Conservation (phyloP, 768 basidiomycete species). For the Terana coerulea region DNA sequence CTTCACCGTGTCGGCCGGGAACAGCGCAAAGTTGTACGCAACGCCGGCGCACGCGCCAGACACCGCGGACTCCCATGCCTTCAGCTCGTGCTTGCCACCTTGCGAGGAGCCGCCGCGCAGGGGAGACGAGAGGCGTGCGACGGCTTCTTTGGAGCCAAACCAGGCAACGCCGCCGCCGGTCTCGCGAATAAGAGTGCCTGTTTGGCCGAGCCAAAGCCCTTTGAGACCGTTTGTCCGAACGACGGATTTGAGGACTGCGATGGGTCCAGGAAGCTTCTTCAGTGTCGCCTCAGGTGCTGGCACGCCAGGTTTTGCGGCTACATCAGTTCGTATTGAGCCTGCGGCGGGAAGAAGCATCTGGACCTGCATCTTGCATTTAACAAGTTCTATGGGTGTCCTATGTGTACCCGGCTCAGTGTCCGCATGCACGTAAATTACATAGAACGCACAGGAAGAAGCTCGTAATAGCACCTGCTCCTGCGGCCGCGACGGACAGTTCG, state of each 20-base stretch:
- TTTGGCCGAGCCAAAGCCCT: slow-evolving; percentile 97
- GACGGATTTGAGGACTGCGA: slow-evolving; percentile 60
- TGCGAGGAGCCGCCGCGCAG: slow-evolving; percentile 34
- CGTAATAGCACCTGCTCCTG: slow-evolving; percentile 80
- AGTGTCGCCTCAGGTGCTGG: slow-evolving; percentile 13
- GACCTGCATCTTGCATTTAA: slow-evolving; percentile 98
- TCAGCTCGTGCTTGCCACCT: slow-evolving; percentile 25
- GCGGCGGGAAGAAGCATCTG: slow-evolving; percentile 62
- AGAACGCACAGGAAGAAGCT: slow-evolving; percentile 77
- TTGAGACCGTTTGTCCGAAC: slow-evolving; percentile 65
- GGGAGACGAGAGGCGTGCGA: slow-evolving; percentile 56
- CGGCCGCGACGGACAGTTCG: slow-evolving; percentile 77
- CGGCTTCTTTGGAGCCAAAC: slow-evolving; percentile 86
- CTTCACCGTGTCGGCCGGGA: slow-evolving; percentile 95
- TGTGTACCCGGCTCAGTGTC: not conserved
- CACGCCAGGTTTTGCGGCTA: slow-evolving; percentile 1
- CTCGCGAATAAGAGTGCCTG: slow-evolving; percentile 89
- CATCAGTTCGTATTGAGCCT: slow-evolving; percentile 3
- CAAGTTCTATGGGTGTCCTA: slow-evolving; percentile 90
- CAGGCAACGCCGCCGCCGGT: slow-evolving; percentile 88
- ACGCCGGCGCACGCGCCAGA: slow-evolving; percentile 86
- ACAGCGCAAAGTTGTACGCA: slow-evolving; percentile 82
- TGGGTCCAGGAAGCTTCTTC: slow-evolving; percentile 62
- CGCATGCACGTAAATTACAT: not conserved
- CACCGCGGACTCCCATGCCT: slow-evolving; percentile 77